phyloP scores from a whole-genome alignment of 805 yeast species.

The Scheffersomyces stipitis region DNA sequence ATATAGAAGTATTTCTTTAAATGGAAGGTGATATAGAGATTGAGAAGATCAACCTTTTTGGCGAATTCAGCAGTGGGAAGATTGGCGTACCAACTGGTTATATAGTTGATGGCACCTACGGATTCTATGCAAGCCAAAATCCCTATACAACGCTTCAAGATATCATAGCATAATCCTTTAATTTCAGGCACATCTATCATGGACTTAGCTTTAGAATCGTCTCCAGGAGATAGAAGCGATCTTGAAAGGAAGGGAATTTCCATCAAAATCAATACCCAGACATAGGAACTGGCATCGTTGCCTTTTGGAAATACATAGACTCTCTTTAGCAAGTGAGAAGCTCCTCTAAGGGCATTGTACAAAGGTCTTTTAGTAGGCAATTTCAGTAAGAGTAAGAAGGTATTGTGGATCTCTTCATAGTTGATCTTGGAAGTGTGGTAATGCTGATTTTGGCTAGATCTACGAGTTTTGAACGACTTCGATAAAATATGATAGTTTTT shows the following conservation, averaged over 20 bases:
- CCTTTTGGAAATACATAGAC: slow-evolving; percentile 37
- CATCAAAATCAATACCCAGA: slow-evolving; percentile 63
- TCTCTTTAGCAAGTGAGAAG: slow-evolving; percentile 51
- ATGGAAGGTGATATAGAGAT: slow-evolving; percentile 77
- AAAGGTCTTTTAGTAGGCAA: slow-evolving; percentile 66
- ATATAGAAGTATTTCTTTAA: slow-evolving; percentile 52
- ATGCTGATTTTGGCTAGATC: slow-evolving; percentile 27
- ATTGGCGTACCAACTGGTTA: slow-evolving; percentile 58
- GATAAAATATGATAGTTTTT: slow-evolving; percentile 49
- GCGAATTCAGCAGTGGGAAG: slow-evolving; percentile 44
- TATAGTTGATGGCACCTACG: slow-evolving; percentile 33
- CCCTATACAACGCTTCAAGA: slow-evolving; percentile 70
- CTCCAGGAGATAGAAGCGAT: slow-evolving; percentile 39
- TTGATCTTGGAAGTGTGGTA: slow-evolving; percentile 52
- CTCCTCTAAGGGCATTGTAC: slow-evolving; percentile 51
- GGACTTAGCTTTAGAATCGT: slow-evolving; percentile 11
- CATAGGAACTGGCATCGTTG: slow-evolving; percentile 42
- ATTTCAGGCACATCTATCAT: slow-evolving; percentile 52
- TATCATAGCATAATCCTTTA: slow-evolving; percentile 59
- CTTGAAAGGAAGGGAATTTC: slow-evolving; percentile 65
- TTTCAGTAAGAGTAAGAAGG: slow-evolving; percentile 45
- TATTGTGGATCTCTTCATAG: slow-evolving; percentile 43
- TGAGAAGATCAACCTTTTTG: slow-evolving; percentile 62
- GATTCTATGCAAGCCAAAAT: slow-evolving; percentile 53
- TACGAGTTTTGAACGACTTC: slow-evolving; percentile 49